Evolutionary conservation across 192 early-diverging fungal species (phyloP).

Genomic region (Mortierella claussenii): DNA sequence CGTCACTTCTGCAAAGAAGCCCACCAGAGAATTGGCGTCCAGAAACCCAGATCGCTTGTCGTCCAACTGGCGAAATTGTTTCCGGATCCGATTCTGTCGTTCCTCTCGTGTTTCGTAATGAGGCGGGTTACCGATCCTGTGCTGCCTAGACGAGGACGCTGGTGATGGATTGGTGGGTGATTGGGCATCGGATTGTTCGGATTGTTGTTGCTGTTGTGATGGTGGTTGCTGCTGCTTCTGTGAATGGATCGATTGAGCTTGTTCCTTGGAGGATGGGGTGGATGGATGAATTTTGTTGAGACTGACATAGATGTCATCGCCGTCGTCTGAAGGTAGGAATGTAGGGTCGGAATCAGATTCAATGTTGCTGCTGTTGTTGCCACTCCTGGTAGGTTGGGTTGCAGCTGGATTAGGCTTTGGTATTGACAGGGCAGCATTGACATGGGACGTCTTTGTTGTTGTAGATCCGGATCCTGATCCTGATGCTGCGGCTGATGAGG

Average conservation of each 20-base stretch:
- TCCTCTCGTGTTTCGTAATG: conserved; percentile 48
- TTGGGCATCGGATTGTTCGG: not conserved
- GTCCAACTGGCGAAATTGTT: conserved; percentile 44
- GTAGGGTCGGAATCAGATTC: conserved; percentile 26
- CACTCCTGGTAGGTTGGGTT: not conserved
- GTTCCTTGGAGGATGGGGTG: too few relatives aligned
- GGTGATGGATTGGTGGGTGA: not conserved
- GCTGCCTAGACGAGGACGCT: not conserved
- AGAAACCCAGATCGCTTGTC: conserved; percentile 22
- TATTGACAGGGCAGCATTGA: too few relatives aligned
- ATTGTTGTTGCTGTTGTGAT: conserved; percentile 5
- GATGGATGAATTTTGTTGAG: not conserved
- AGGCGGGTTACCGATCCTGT: conserved; percentile 30
- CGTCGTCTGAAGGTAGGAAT: conserved; percentile 18
- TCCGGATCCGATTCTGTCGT: conserved; percentile 44
- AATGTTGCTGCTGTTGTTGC: not conserved
- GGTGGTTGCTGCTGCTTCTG: conserved; percentile 2
- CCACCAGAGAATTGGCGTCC: conserved; percentile 36
- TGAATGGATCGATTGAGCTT: too few relatives aligned
- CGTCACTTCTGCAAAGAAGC: conserved; percentile 42
- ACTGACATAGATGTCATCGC: too few relatives aligned
- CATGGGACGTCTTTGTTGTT: too few relatives aligned
- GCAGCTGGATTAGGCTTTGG: conserved; percentile 10
- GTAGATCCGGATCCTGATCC: not conserved
- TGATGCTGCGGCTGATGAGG: not conserved